A percentile compares a stretch with the other conserved stretches of the same genome.
Conservation (phyloP, 306 rosid species). For the Mucuna pruriens region DNA sequence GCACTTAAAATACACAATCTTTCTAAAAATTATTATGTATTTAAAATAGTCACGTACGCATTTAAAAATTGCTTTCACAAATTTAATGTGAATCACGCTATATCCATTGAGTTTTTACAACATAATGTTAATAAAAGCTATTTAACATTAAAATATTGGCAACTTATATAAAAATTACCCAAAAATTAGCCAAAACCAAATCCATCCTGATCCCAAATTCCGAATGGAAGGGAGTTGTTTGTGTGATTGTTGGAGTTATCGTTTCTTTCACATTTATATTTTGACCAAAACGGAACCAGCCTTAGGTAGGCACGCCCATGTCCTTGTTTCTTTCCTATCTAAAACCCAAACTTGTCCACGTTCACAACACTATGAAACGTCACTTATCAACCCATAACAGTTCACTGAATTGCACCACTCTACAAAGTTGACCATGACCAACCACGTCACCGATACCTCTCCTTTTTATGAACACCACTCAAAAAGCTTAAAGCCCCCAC, state of each 20-base stretch:
- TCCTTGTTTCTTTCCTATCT: slow-evolving; percentile 11
- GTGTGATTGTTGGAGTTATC: background rate
- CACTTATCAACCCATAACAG: slow-evolving; percentile 38
- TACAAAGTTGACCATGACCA: slow-evolving; percentile 46
- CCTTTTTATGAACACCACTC: slow-evolving; percentile 17
- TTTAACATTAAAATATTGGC: no score
- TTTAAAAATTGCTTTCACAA: no score
- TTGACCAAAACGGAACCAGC: background rate
- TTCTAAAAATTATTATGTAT: no score
- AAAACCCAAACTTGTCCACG: slow-evolving; percentile 53
- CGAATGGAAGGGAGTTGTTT: background rate
- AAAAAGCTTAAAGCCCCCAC: background rate
- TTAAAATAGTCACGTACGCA: no score
- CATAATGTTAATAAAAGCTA: no score
- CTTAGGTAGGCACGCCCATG: background rate
- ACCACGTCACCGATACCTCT: slow-evolving; percentile 38
- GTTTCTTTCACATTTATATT: slow-evolving; percentile 20
- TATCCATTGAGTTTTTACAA: no score
- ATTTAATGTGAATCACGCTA: no score
- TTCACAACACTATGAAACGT: slow-evolving; percentile 42
- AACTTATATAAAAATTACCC: no score
- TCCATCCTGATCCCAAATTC: background rate
- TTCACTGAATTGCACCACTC: slow-evolving; percentile 44
- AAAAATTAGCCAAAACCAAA: no score
- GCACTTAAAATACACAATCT: no score